phyloP scores from a whole-genome alignment of 2,329 filamentous ascomycete species.

The Colletotrichum sansevieriae region DNA sequence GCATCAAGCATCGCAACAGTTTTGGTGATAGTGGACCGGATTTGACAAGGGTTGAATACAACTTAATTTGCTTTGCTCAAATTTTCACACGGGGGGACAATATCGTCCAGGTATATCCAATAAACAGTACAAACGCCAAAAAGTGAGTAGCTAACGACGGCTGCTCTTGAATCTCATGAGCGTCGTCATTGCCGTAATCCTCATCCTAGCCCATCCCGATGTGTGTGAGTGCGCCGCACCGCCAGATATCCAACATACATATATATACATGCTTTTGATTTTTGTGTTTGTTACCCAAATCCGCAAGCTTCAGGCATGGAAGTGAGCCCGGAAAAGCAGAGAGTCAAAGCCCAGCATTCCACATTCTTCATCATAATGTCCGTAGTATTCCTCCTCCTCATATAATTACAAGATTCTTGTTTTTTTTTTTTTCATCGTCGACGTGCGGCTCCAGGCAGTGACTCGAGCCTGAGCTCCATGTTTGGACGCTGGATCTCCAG shows the following conservation, averaged over 20 bases:
- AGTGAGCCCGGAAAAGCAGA: not conserved
- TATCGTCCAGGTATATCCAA: conserved; percentile 37
- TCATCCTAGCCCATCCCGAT: not conserved
- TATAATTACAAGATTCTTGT: conserved; percentile 27
- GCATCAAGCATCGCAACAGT: too few species aligned
- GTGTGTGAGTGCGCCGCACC: conserved; percentile 29
- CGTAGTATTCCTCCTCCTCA: not conserved
- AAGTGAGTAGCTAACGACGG: not conserved
- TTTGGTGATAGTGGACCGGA: too few species aligned
- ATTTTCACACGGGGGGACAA: conserved; percentile 35
- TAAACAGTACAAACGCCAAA: conserved; percentile 21
- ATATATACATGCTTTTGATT: conserved; percentile 8
- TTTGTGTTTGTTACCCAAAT: not conserved
- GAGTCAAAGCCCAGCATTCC: not conserved
- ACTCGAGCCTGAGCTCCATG: conserved; percentile 50
- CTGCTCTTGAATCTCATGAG: conserved; percentile 20
- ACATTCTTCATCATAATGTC: not conserved
- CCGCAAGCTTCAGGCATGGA: conserved; percentile 19
- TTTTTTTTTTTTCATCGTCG: not conserved
- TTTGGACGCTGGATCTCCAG: conserved; percentile 65
- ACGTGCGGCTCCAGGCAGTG: conserved; percentile 17
- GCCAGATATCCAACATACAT: not conserved
- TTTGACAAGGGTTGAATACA: not conserved
- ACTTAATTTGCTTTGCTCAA: conserved; percentile 6
- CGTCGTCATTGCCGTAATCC: not conserved